Conservation (phyloP, 2,329 filamentous ascomycete genomes). For the Ploettnerulaceae sp. region DNA sequence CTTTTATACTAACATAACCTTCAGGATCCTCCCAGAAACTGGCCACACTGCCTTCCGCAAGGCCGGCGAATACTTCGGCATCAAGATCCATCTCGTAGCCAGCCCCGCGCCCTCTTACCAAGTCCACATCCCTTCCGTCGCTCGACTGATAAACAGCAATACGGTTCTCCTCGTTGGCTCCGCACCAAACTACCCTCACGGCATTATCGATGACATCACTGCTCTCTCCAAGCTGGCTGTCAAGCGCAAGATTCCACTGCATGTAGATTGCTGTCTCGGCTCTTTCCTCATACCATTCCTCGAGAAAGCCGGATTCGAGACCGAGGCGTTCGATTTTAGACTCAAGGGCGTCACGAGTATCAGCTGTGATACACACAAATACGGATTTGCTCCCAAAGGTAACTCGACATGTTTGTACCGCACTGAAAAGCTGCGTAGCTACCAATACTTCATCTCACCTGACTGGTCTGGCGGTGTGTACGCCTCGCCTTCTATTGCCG, state of each 20-base stretch:
- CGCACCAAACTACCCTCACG: constrained; percentile 96
- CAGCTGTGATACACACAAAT: constrained; percentile 97
- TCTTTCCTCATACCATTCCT: constrained; percentile 93
- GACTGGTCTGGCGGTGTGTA: constrained; percentile 97
- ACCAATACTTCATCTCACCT: constrained; percentile 94
- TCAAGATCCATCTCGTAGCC: constrained; percentile 83
- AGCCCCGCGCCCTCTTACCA: constrained; percentile 84
- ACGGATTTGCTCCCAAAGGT: constrained; percentile 96
- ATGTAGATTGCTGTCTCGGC: constrained; percentile 96
- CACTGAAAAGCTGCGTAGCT: constrained; percentile 67
- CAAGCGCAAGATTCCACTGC: constrained; percentile 75
- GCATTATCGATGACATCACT: constrained; percentile 93
- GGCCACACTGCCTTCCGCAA: constrained; percentile 97
- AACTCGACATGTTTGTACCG: constrained; percentile 94
- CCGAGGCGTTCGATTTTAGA: constrained; percentile 86
- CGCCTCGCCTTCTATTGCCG: constrained; percentile 85
- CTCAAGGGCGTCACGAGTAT: constrained; percentile 93
- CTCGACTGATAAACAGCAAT: constrained; percentile 87
- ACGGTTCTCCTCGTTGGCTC: constrained; percentile 90
- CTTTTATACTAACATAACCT: constrained; percentile 15
- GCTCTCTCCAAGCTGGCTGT: constrained; percentile 77
- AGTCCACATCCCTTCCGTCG: constrained; percentile 72
- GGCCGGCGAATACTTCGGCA: constrained; percentile 91
- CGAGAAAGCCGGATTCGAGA: constrained; percentile 86
- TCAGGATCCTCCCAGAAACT: constrained; percentile 86